Conservation (phyloP, 345 rosid genomes). For the Garcia nutans region DNA sequence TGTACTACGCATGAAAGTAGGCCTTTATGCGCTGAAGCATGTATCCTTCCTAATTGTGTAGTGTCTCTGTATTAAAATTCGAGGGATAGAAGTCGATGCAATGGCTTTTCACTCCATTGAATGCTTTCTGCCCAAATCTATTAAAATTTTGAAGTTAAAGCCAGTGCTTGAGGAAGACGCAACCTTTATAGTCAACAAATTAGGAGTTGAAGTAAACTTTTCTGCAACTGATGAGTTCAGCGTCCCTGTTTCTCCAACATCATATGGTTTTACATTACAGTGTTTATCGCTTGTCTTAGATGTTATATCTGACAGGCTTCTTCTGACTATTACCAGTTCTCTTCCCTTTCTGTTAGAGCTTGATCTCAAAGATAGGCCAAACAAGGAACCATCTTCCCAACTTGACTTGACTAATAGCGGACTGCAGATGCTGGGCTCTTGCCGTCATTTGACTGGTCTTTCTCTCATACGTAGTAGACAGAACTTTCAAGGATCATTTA, state of each 20-base stretch:
- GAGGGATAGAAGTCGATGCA: conserved; percentile 39
- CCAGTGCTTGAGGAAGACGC: conserved; percentile 44
- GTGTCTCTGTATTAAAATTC: conserved; percentile 51
- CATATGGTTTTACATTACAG: conserved; percentile 36
- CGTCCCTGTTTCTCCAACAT: conserved; percentile 25
- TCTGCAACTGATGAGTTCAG: conserved; percentile 18
- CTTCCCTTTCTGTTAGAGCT: conserved; percentile 54
- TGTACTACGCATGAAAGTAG: not conserved
- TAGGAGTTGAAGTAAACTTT: conserved; percentile 23
- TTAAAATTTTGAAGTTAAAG: conserved; percentile 50
- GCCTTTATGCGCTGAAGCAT: not conserved
- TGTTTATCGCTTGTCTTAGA: conserved; percentile 57
- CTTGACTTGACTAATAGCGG: conserved; percentile 55
- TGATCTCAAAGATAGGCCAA: conserved; percentile 69
- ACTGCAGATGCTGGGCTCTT: conserved; percentile 48
- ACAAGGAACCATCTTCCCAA: conserved; percentile 32
- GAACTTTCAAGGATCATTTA: conserved; percentile 50
- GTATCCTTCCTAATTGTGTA: conserved; percentile 29
- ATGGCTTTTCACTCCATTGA: conserved; percentile 30
- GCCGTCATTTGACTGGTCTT: conserved; percentile 43
- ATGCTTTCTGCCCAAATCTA: conserved; percentile 39
- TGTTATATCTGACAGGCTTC: conserved; percentile 50
- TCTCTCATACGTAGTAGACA: conserved; percentile 50
- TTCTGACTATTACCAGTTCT: conserved; percentile 36
- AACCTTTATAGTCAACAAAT: conserved; percentile 33